Conservation (phyloP, 108 stramenopile genomes). For the Skeletonema menzelii region DNA sequence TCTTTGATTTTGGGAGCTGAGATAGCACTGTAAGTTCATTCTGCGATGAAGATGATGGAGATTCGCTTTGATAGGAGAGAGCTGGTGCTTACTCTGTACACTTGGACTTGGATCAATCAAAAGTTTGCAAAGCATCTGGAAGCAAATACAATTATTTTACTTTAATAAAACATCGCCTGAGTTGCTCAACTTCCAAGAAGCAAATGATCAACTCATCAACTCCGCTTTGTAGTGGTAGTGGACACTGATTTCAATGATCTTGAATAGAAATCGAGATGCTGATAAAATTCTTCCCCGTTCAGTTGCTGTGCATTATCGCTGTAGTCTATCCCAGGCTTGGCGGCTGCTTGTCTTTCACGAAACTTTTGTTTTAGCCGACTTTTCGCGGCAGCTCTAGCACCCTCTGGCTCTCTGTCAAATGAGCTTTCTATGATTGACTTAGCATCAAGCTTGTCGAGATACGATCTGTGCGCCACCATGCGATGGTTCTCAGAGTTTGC, state of each 20-base stretch:
- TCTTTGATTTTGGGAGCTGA: too few relatives aligned
- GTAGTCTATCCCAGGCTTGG: constrained; percentile 6
- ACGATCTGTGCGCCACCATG: constrained; percentile 26
- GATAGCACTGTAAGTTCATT: too few relatives aligned
- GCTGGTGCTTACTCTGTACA: too few relatives aligned
- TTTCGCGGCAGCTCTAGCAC: constrained; percentile 22
- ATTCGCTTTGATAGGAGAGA: too few relatives aligned
- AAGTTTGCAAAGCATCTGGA: too few relatives aligned
- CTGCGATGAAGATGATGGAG: too few relatives aligned
- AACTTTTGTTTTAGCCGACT: constrained; percentile 66
- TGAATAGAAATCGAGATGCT: constrained; percentile 75
- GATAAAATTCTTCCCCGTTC: constrained; percentile 74
- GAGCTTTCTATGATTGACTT: constrained; percentile 43
- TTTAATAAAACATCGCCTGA: too few relatives aligned
- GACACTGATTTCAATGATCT: constrained; percentile 67
- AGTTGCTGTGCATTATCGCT: constrained; percentile 7
- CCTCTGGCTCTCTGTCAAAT: constrained; percentile 34
- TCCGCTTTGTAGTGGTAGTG: not conserved
- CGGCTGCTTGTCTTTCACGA: constrained; percentile 43
- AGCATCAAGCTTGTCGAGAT: constrained; percentile 44
- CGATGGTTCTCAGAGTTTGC: constrained; percentile 34
- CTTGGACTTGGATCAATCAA: too few relatives aligned
- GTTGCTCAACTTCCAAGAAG: too few relatives aligned
- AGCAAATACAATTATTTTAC: too few relatives aligned
- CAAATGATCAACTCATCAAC: not conserved